phyloP scores from a whole-genome alignment of 2,329 filamentous ascomycete genomes.

The Ophiostoma sp. region DNA sequence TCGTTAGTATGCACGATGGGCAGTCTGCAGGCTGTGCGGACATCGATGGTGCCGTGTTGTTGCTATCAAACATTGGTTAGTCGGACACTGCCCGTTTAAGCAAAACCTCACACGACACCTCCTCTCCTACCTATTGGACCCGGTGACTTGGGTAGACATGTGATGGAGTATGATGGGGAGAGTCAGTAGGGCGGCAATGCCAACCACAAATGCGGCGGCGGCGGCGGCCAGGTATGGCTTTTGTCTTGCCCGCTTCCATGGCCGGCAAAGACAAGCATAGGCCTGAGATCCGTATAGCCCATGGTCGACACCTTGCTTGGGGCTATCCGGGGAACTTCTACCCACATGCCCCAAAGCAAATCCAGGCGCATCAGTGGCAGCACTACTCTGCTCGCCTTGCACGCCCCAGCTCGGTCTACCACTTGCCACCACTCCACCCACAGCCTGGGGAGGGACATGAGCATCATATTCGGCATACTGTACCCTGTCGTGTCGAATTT shows the following conservation, averaged over 20 bases:
- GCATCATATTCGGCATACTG: constrained; percentile 22
- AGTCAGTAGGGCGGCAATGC: constrained; percentile 20
- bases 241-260: neutral
- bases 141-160: neutral
- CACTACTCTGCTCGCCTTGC: neutral
- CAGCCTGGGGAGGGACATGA: constrained; percentile 16
- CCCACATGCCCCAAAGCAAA: neutral
- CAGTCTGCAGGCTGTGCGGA: neutral
- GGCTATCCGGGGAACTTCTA: no score
- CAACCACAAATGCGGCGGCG: constrained; percentile 10
- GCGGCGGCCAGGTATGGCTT: constrained; percentile 26
- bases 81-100: neutral
- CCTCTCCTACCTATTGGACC: neutral
- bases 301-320: neutral
- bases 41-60: neutral
- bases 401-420: neutral
- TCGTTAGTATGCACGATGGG: neutral
- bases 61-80: neutral
- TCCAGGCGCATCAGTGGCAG: neutral
- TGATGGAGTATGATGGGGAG: constrained; percentile 26
- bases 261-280: neutral
- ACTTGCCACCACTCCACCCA: neutral
- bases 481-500: no score
- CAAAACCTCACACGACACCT: neutral
- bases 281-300: neutral